phyloP scores from a whole-genome alignment of 306 rosid species.

The Lathyrus oleraceus region DNA sequence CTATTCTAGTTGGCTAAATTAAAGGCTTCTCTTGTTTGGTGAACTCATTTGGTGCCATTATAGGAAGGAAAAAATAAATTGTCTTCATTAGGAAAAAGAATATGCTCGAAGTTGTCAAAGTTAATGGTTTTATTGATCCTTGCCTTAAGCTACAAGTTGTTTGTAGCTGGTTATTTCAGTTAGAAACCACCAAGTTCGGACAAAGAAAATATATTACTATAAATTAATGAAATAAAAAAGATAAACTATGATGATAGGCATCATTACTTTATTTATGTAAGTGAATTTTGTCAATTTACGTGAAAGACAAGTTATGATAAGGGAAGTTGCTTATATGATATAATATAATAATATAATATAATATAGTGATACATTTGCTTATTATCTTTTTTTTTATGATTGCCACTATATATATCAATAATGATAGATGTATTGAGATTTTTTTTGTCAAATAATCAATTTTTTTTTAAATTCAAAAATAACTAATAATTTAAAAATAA shows the following conservation, averaged over 20 bases:
- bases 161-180: constrained; percentile 59
- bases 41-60: constrained; percentile 37
- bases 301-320: constrained; percentile 30
- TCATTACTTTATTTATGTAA: constrained; percentile 32
- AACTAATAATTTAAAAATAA: no score
- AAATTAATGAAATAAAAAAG: neutral
- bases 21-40: constrained; percentile 35
- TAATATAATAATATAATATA: neutral
- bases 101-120: constrained; percentile 41
- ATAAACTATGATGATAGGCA: neutral
- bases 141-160: constrained; percentile 34
- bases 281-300: constrained; percentile 25
- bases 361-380: neutral
- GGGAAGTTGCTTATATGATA: constrained; percentile 24
- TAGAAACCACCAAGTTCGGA: constrained; percentile 29
- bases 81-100: constrained; percentile 20
- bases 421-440: no score
- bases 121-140: constrained; percentile 26
- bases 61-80: constrained; percentile 10
- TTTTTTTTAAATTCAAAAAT: no score
- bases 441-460: no score
- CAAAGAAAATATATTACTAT: constrained; percentile 12
- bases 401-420: neutral
- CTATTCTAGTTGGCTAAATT: constrained; percentile 41
- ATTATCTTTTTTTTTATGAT: neutral